Percentiles rank a stretch among this genome's conserved stretches.
Evolutionary conservation across 1,284 basidiomycete genomes (phyloP).

Genomic region (Tremellales sp.): DNA sequence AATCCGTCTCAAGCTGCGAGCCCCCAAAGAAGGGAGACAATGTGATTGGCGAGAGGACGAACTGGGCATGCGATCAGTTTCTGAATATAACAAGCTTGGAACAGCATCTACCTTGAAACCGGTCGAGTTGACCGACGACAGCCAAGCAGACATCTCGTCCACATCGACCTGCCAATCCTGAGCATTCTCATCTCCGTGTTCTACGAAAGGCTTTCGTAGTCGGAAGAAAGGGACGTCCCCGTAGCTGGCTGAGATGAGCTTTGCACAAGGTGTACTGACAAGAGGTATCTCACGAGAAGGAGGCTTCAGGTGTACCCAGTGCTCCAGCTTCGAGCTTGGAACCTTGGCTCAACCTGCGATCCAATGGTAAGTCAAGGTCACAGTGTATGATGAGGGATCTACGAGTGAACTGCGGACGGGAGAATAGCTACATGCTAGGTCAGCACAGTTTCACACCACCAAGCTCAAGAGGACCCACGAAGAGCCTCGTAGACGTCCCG

Average conservation of each 20-base stretch:
- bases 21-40: conserved; percentile 13
- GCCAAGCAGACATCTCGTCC: conserved; percentile 7
- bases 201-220: conserved; percentile 8
- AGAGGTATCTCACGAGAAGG: conserved; percentile 7
- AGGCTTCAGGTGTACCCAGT: conserved; percentile 3
- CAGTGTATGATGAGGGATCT: too few species aligned
- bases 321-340: conserved; percentile 12
- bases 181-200: conserved; percentile 6
- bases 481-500: conserved; percentile 11
- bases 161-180: conserved; percentile 14
- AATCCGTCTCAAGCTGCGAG: conserved; percentile 3
- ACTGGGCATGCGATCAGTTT: neutral
- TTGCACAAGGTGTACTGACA: too few species aligned
- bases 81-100: too few species aligned
- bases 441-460: conserved; percentile 1
- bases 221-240: conserved; percentile 15
- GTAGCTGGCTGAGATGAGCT: conserved; percentile 1
- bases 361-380: too few species aligned
- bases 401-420: conserved; percentile 8
- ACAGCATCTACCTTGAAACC: conserved; percentile 14
- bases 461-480: conserved; percentile 7
- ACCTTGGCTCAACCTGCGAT: conserved; percentile 7
- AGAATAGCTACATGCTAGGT: conserved; percentile 11
- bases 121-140: conserved; percentile 7
- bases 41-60: conserved; percentile 7